Percentiles rank a stretch among this genome's conserved stretches.
Evolutionary conservation across 1,284 basidiomycete species (phyloP).

Genomic region (Malassezia obtusa): DNA sequence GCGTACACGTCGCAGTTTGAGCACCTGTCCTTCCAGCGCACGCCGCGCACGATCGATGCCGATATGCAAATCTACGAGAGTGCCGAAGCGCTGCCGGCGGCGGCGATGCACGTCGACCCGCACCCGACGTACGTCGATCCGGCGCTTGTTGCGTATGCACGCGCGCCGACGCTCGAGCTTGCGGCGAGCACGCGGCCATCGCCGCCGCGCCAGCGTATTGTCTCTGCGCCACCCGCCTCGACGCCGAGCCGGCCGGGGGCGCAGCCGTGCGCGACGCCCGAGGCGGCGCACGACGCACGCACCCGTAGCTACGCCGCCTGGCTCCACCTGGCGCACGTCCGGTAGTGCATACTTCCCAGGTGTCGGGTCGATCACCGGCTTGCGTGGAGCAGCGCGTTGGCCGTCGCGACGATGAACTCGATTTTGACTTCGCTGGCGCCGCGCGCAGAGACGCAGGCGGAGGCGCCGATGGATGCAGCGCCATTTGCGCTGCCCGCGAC

Average conservation of each 20-base stretch:
- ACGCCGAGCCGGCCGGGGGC: neutral
- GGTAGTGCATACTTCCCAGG: neutral
- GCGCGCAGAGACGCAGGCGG: neutral
- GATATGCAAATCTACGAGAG: constrained; percentile 13
- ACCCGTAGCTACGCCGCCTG: neutral
- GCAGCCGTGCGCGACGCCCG: neutral
- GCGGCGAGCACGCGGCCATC: neutral
- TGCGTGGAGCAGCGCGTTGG: constrained; percentile 2
- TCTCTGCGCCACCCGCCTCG: neutral
- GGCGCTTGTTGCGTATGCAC: neutral
- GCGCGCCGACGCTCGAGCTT: neutral
- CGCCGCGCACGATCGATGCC: constrained; percentile 2
- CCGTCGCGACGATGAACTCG: constrained; percentile 7
- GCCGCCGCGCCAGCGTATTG: neutral
- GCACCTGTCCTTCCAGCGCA: neutral
- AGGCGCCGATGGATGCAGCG: neutral
- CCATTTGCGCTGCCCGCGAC: constrained; percentile 7
- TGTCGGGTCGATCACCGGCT: constrained; percentile 10
- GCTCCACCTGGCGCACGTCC: constrained; percentile 1
- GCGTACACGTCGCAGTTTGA: constrained; percentile 12
- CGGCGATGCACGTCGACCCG: neutral
- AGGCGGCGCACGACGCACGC: neutral
- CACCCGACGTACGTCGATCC: neutral
- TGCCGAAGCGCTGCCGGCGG: neutral
- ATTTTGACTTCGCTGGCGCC: constrained; percentile 6